Evolutionary conservation across 2,329 filamentous ascomycete species (phyloP).

Genomic region (Diaporthe citriasiana): DNA sequence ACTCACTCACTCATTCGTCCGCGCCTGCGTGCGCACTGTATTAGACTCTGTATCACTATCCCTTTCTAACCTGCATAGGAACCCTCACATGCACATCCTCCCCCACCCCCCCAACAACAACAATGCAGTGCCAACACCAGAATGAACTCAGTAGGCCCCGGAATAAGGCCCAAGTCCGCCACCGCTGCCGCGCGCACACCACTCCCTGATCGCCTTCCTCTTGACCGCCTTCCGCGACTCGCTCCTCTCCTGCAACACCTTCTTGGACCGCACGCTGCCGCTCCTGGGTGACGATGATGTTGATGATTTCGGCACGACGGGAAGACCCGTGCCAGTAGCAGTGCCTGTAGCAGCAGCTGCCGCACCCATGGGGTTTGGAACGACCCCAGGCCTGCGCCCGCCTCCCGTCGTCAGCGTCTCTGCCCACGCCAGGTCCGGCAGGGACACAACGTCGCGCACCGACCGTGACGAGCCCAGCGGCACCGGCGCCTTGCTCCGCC

Average conservation of each 20-base stretch:
- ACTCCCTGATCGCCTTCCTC: slow-evolving; percentile 33
- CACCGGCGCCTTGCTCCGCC: slow-evolving; percentile 1
- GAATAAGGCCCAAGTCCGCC: slow-evolving; percentile 30
- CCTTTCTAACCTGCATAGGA: slow-evolving; percentile 1
- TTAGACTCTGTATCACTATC: background rate
- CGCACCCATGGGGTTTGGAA: background rate
- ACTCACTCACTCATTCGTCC: slow-evolving; percentile 2
- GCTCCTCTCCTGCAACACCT: slow-evolving; percentile 18
- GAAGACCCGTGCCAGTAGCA: background rate
- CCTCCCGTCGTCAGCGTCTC: slow-evolving; percentile 34
- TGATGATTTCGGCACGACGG: background rate
- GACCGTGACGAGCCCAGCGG: slow-evolving; percentile 10
- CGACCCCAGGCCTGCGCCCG: slow-evolving; percentile 18
- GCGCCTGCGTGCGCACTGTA: background rate
- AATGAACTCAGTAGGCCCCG: background rate
- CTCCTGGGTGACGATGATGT: background rate
- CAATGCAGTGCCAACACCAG: background rate
- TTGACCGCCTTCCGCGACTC: slow-evolving; percentile 26
- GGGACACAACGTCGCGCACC: slow-evolving; percentile 27
- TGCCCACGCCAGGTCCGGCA: slow-evolving; percentile 35
- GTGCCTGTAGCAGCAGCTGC: no score
- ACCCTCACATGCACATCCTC: background rate
- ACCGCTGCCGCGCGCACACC: slow-evolving; percentile 34
- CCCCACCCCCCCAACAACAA: slow-evolving; percentile 11
- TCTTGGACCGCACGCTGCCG: background rate